phyloP scores from a whole-genome alignment of 148 eudicot species.

The Beta vulgaris region DNA sequence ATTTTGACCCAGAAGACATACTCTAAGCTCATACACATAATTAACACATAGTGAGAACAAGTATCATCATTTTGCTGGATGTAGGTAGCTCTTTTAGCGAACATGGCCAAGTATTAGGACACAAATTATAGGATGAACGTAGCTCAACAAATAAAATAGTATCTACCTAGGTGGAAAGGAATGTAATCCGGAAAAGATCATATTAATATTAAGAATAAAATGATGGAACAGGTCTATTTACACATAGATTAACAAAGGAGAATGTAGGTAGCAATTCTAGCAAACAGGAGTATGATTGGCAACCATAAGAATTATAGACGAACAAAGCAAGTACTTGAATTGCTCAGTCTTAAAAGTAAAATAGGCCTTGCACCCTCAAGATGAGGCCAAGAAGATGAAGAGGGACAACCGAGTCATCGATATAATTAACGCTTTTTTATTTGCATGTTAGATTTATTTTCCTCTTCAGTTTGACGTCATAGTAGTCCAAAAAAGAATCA shows the following conservation, averaged over 20 bases:
- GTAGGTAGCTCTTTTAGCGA: background rate
- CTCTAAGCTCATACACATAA: background rate
- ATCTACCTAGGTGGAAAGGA: background rate
- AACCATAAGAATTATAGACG: background rate
- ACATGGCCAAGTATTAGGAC: background rate
- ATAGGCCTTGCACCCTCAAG: background rate
- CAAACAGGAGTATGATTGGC: background rate
- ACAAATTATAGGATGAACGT: background rate
- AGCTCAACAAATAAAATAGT: background rate
- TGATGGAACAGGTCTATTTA: background rate
- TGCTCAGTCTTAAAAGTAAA: background rate
- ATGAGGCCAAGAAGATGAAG: background rate
- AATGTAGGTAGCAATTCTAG: background rate
- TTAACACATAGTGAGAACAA: background rate
- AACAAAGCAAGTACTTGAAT: background rate
- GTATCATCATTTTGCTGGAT: conserved; percentile 7
- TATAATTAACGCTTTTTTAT: background rate
- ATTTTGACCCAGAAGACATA: background rate
- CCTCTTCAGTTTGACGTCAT: too few relatives aligned
- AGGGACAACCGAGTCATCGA: background rate
- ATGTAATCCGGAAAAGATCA: background rate
- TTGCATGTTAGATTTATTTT: too few relatives aligned
- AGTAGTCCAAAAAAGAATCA: too few relatives aligned
- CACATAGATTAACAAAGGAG: background rate
- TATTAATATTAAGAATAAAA: background rate